phyloP scores from a whole-genome alignment of 306 rosid genomes.

The Amphicarpaea edgeworthii region DNA sequence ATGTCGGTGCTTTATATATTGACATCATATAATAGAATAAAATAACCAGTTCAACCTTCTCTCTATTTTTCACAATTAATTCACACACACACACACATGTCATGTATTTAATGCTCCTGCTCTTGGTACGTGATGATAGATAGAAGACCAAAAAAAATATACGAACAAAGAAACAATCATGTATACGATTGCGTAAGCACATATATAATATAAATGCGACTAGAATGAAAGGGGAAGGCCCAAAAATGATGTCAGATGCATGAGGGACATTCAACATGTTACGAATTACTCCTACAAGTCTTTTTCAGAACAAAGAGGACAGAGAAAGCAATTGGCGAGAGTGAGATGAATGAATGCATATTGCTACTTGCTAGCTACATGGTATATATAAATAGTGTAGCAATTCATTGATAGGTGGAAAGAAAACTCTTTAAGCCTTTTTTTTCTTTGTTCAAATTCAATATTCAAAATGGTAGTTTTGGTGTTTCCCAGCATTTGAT shows the following conservation, averaged over 20 bases:
- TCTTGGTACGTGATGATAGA: constrained; percentile 30
- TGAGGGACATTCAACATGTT: constrained; percentile 55
- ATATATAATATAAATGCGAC: constrained; percentile 13
- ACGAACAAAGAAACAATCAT: constrained; percentile 40
- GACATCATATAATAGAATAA: neutral
- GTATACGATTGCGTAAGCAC: constrained; percentile 40
- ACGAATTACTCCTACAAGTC: constrained; percentile 53
- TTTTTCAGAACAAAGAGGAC: constrained; percentile 44
- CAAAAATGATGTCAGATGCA: constrained; percentile 54
- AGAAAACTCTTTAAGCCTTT: constrained; percentile 13
- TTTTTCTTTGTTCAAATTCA: constrained; percentile 32
- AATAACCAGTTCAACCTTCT: neutral
- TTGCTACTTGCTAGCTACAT: neutral
- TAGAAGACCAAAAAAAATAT: constrained; percentile 29
- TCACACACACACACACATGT: neutral
- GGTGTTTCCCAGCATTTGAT: constrained; percentile 51
- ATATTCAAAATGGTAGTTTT: constrained; percentile 45
- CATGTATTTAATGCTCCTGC: constrained; percentile 22
- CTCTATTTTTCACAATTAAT: neutral
- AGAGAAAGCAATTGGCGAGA: constrained; percentile 40
- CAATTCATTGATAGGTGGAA: constrained; percentile 14
- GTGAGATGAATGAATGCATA: constrained; percentile 25
- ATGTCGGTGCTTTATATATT: neutral
- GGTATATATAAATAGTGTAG: neutral
- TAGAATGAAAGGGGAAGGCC: constrained; percentile 42